Conservation (phyloP, 345 rosid species). For the Hevea brasiliensis region DNA sequence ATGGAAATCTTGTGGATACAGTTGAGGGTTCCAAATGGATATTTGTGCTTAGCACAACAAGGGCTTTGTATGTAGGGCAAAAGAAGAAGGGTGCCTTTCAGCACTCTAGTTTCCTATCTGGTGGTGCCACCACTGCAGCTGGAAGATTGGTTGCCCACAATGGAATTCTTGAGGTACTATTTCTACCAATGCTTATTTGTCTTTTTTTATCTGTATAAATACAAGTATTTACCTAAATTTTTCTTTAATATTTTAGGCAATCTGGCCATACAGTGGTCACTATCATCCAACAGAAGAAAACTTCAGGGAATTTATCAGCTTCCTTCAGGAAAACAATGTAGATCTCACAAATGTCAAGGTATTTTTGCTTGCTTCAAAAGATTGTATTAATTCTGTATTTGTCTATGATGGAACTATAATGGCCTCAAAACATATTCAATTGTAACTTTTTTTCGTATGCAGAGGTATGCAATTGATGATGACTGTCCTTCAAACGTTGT, state of each 20-base stretch:
- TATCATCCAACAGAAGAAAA: conserved; percentile 95
- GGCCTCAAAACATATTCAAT: background rate
- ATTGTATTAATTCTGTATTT: background rate
- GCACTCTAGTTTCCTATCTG: conserved; percentile 68
- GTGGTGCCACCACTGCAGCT: conserved; percentile 71
- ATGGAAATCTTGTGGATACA: conserved; percentile 38
- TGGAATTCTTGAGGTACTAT: conserved; percentile 53
- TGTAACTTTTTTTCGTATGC: conserved; percentile 1
- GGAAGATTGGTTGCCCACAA: conserved; percentile 58
- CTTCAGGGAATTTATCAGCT: conserved; percentile 68
- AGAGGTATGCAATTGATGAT: conserved; percentile 73
- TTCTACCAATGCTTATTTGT: background rate
- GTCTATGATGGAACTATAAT: background rate
- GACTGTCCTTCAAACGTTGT: conserved; percentile 35
- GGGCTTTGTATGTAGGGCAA: conserved; percentile 56
- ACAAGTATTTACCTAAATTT: background rate
- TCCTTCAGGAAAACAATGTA: conserved; percentile 61
- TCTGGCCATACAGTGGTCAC: conserved; percentile 98
- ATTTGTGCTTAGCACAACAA: conserved; percentile 62
- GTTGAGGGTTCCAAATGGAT: conserved; percentile 60
- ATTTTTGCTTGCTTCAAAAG: background rate
- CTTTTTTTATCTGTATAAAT: background rate
- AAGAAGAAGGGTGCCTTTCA: conserved; percentile 70
- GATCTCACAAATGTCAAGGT: conserved; percentile 89
- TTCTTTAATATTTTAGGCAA: conserved; percentile 46